phyloP scores from a whole-genome alignment of 176 grass and related monocot species.

The Lolium multiflorum region DNA sequence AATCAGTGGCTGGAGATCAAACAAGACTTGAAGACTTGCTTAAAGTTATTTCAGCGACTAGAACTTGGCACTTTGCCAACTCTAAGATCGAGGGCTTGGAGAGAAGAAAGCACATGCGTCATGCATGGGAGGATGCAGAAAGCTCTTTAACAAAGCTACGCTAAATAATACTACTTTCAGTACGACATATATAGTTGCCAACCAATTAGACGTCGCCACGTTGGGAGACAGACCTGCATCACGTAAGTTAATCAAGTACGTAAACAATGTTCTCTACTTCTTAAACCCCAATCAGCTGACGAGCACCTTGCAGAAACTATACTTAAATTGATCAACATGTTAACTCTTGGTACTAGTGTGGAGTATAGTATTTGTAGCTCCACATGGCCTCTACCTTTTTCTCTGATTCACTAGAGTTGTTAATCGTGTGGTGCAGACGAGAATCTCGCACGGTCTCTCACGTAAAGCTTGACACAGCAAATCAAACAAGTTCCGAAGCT shows the following conservation, averaged over 20 bases:
- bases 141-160: conserved; percentile 25
- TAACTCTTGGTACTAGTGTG: background rate
- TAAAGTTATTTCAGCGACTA: background rate
- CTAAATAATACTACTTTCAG: background rate
- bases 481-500: too few relatives aligned
- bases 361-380: background rate
- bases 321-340: background rate
- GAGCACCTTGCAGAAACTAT: background rate
- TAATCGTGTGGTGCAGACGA: conserved; percentile 8
- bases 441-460: conserved; percentile 20
- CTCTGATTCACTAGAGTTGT: background rate
- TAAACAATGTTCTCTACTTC: background rate
- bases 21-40: background rate
- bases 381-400: conserved; percentile 15
- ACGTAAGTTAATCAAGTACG: background rate
- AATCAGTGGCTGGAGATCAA: background rate
- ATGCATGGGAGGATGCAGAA: conserved; percentile 20
- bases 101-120: conserved; percentile 11
- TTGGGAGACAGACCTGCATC: conserved; percentile 16
- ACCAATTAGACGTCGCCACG: background rate
- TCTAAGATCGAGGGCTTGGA: background rate
- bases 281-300: background rate
- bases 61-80: background rate
- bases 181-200: background rate
- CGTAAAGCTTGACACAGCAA: background rate